Evolutionary conservation across 1,284 basidiomycete species (phyloP).

Genomic region (Puccinia hordei): DNA sequence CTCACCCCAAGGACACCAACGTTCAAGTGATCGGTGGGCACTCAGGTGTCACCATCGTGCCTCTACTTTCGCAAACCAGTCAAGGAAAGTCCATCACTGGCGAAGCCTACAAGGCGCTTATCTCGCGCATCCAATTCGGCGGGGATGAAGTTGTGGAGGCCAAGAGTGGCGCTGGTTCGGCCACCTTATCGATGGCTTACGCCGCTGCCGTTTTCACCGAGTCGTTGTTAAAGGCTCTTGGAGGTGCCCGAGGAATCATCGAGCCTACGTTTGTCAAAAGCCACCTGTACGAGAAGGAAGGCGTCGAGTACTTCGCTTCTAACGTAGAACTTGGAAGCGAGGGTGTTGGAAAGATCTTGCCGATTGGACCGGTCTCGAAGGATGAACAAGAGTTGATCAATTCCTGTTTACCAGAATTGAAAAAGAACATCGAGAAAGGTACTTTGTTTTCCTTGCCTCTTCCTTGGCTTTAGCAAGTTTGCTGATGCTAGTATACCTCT

Average conservation of each 20-base stretch:
- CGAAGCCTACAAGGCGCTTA: slow-evolving; percentile 65
- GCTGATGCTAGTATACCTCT: not conserved
- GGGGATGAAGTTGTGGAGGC: slow-evolving; percentile 92
- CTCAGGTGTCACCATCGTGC: slow-evolving; percentile 70
- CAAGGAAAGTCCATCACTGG: slow-evolving; percentile 66
- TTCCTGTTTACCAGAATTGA: slow-evolving; percentile 78
- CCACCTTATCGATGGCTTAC: slow-evolving; percentile 87
- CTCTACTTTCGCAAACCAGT: slow-evolving; percentile 86
- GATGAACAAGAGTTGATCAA: slow-evolving; percentile 83
- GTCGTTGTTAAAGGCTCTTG: slow-evolving; percentile 78
- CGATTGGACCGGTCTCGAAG: slow-evolving; percentile 72
- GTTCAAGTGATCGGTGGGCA: slow-evolving; percentile 53
- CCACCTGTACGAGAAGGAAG: slow-evolving; percentile 69
- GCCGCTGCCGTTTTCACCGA: slow-evolving; percentile 79
- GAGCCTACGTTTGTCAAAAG: slow-evolving; percentile 84
- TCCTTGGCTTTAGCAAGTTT: not conserved
- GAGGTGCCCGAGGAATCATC: slow-evolving; percentile 82
- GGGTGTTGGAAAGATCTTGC: slow-evolving; percentile 86
- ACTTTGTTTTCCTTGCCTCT: not conserved
- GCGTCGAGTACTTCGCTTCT: slow-evolving; percentile 80
- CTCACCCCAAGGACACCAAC: slow-evolving; percentile 65
- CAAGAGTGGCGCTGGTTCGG: slow-evolving; percentile 82
- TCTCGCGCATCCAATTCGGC: slow-evolving; percentile 92
- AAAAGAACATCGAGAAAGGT: slow-evolving; percentile 97
- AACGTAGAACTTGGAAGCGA: slow-evolving; percentile 79